These are phyloP conservation scores for Usnea hakonensis DNA, from an alignment of 495 filamentous ascomycete genomes.

Conservation along the genomic window DNA sequence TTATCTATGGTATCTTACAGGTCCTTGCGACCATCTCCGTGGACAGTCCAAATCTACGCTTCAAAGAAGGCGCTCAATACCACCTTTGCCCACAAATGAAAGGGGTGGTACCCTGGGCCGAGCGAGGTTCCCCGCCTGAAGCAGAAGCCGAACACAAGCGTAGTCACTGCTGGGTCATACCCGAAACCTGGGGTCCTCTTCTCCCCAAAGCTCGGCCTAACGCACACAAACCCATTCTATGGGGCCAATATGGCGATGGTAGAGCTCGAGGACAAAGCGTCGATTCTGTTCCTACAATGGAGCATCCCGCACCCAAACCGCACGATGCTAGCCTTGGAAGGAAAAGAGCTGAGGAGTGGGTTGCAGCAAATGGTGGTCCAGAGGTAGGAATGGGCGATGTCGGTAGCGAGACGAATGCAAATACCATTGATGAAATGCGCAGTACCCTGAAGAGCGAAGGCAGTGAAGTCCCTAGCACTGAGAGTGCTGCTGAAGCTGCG, in stretches of 20 bases:
- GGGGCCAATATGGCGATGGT: slow-evolving; percentile 27
- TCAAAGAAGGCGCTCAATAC: slow-evolving; percentile 53
- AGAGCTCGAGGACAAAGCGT: slow-evolving; percentile 15
- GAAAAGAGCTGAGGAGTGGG: slow-evolving; percentile 25
- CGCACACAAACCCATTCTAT: slow-evolving; percentile 26
- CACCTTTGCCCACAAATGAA: slow-evolving; percentile 53
- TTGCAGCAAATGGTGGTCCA: slow-evolving; percentile 12
- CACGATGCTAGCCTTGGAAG: slow-evolving; percentile 14
- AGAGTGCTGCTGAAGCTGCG: slow-evolving; percentile 18
- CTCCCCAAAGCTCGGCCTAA: slow-evolving; percentile 24
- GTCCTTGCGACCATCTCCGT: slow-evolving; percentile 60
- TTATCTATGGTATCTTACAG: slow-evolving; percentile 66
- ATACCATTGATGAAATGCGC: slow-evolving; percentile 9
- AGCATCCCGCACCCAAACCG: slow-evolving; percentile 12
- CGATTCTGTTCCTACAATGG: slow-evolving; percentile 13
- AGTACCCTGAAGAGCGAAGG: slow-evolving; percentile 14
- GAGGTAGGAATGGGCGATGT: slow-evolving; percentile 14
- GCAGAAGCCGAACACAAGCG: slow-evolving; percentile 48
- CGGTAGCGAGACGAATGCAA: slow-evolving; percentile 16
- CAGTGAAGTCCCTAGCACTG: slow-evolving; percentile 15
- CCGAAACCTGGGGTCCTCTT: slow-evolving; percentile 38
- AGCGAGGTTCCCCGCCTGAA: slow-evolving; percentile 29
- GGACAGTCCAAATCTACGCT: slow-evolving; percentile 53
- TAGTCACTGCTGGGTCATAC: slow-evolving; percentile 55
- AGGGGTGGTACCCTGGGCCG: slow-evolving; percentile 53